Percentiles rank a stretch among this genome's conserved stretches.
Conservation (phyloP, 108 stramenopile genomes). For the Bacterosira constricta region DNA sequence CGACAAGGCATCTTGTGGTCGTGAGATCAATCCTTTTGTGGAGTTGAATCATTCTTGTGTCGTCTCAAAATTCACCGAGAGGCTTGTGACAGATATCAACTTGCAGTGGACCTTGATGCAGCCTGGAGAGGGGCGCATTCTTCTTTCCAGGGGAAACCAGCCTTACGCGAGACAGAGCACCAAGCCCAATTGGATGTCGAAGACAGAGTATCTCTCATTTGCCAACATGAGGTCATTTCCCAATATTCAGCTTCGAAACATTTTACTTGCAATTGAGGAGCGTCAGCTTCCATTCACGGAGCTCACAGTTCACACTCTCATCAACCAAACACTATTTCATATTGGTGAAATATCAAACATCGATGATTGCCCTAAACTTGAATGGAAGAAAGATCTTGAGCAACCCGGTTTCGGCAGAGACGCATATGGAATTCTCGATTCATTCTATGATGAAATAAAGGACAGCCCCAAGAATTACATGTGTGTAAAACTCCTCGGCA, state of each 20-base stretch:
- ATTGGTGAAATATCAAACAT: conserved; percentile 40
- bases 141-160: conserved; percentile 22
- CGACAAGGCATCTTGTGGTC: conserved; percentile 7
- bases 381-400: conserved; percentile 37
- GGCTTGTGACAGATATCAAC: background rate
- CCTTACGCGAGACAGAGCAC: conserved; percentile 24
- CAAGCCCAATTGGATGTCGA: conserved; percentile 37
- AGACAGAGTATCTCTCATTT: conserved; percentile 34
- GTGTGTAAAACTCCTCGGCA: conserved; percentile 15
- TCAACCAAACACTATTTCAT: conserved; percentile 54
- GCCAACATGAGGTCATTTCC: conserved; percentile 48
- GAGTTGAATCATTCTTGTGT: conserved; percentile 5
- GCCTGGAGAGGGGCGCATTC: conserved; percentile 6
- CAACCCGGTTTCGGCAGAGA: background rate
- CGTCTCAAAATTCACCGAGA: conserved; percentile 28
- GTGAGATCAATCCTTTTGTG: conserved; percentile 30
- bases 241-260: conserved; percentile 40
- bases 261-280: conserved; percentile 25
- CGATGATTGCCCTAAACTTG: background rate
- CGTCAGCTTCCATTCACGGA: conserved; percentile 26
- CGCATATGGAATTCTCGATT: conserved; percentile 1
- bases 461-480: conserved; percentile 48
- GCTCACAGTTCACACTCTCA: conserved; percentile 33
- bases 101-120: conserved; percentile 36
- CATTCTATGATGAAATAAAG: conserved; percentile 26